phyloP scores from a whole-genome alignment of 1,284 basidiomycete species.

The Ustilago sp. region DNA sequence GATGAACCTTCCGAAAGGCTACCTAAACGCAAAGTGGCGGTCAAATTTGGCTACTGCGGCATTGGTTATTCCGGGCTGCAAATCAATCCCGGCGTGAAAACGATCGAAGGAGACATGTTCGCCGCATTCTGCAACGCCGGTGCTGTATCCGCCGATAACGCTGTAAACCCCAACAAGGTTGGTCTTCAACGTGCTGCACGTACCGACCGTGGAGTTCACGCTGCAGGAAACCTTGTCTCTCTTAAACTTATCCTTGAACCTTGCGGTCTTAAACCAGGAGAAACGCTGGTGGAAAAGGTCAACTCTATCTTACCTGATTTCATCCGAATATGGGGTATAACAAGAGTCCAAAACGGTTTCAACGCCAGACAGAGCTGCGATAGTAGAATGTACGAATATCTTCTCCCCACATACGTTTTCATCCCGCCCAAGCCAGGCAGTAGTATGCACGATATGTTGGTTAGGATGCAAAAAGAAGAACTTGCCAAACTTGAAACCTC shows the following conservation, averaged over 20 bases:
- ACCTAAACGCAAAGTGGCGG: slow-evolving; percentile 74
- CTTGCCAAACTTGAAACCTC: slow-evolving; percentile 1
- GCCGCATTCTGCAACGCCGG: slow-evolving; percentile 87
- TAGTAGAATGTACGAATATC: slow-evolving; percentile 95
- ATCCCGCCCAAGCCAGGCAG: slow-evolving; percentile 84
- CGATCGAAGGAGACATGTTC: slow-evolving; percentile 92
- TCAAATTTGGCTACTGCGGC: slow-evolving; percentile 74
- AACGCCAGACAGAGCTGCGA: slow-evolving; percentile 81
- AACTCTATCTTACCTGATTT: slow-evolving; percentile 89
- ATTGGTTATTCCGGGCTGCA: slow-evolving; percentile 90
- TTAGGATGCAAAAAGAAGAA: slow-evolving; percentile 30
- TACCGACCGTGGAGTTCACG: slow-evolving; percentile 97
- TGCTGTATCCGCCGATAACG: slow-evolving; percentile 91
- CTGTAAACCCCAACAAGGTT: slow-evolving; percentile 90
- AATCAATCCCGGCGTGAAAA: slow-evolving; percentile 78
- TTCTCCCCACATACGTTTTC: slow-evolving; percentile 92
- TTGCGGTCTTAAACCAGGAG: slow-evolving; percentile 27
- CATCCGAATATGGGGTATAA: slow-evolving; percentile 92
- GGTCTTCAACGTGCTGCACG: slow-evolving; percentile 88
- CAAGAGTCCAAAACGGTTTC: slow-evolving; percentile 90
- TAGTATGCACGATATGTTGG: slow-evolving; percentile 63
- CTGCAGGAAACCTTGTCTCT: slow-evolving; percentile 84
- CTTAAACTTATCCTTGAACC: slow-evolving; percentile 72
- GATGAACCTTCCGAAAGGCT: slow-evolving; percentile 57
- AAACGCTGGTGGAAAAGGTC: slow-evolving; percentile 77